phyloP scores from a whole-genome alignment of 768 basidiomycete species.

The Tylopilus subfusipes region DNA sequence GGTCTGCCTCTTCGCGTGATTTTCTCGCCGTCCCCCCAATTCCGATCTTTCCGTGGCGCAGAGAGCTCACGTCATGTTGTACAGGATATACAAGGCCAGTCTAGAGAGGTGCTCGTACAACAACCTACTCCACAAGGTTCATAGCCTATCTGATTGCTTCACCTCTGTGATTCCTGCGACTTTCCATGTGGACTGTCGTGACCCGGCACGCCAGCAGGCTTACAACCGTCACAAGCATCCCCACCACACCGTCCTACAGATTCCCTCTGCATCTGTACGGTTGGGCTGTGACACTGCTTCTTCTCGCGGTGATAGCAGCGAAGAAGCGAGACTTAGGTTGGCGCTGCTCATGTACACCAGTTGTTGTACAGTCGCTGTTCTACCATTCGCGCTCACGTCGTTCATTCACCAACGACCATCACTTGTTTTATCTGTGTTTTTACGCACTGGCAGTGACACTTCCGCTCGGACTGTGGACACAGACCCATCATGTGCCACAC shows the following conservation, averaged over 20 bases:
- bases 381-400: slow-evolving; percentile 15
- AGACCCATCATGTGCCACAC: slow-evolving; percentile 4
- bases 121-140: slow-evolving; percentile 74
- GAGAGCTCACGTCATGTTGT: slow-evolving; percentile 6
- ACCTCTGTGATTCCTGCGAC: slow-evolving; percentile 1
- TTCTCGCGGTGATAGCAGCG: slow-evolving; percentile 9
- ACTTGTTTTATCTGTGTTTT: slow-evolving; percentile 24
- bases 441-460: slow-evolving; percentile 15
- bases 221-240: slow-evolving; percentile 1
- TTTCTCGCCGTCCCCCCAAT: neutral
- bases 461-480: slow-evolving; percentile 3
- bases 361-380: slow-evolving; percentile 23
- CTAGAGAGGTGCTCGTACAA: slow-evolving; percentile 59
- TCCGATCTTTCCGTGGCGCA: neutral
- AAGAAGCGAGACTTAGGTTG: slow-evolving; percentile 12
- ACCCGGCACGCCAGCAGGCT: slow-evolving; percentile 9
- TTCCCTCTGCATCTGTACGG: slow-evolving; percentile 8
- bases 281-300: slow-evolving; percentile 8
- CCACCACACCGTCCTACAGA: slow-evolving; percentile 6
- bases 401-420: slow-evolving; percentile 21
- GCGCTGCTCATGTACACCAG: slow-evolving; percentile 17
- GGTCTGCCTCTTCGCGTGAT: neutral
- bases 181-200: slow-evolving; percentile 7
- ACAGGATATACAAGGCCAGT: slow-evolving; percentile 64
- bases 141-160: slow-evolving; percentile 23